Conservation (phyloP, 495 filamentous ascomycete genomes). For the Neurospora intermedia region DNA sequence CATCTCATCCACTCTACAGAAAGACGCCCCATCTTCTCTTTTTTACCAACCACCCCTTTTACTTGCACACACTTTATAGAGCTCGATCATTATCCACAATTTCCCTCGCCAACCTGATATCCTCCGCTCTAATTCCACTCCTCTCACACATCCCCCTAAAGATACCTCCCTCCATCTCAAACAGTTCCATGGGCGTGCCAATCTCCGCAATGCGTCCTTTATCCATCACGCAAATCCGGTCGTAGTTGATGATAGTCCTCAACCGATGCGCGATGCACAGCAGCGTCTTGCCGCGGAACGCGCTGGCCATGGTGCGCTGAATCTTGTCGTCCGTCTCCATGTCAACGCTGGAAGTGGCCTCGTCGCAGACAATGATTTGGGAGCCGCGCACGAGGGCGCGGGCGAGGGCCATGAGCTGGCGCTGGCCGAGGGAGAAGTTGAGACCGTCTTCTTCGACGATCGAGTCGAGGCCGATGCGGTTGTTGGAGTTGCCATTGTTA, state of each 20-base stretch:
- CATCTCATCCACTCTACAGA: neutral
- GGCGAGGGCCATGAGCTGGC: conserved; percentile 90
- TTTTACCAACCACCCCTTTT: neutral
- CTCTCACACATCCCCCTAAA: conserved; percentile 90
- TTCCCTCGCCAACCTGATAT: conserved; percentile 41
- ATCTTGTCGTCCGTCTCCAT: conserved; percentile 96
- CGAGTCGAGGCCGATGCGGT: conserved; percentile 70
- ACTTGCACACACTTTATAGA: neutral
- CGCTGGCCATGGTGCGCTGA: conserved; percentile 77
- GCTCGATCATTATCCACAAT: neutral
- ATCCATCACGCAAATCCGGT: conserved; percentile 95
- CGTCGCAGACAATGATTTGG: conserved; percentile 92
- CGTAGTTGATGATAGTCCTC: conserved; percentile 86
- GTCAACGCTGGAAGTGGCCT: conserved; percentile 86
- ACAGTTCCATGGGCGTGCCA: conserved; percentile 63
- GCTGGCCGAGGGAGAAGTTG: conserved; percentile 94
- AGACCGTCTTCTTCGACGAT: conserved; percentile 87
- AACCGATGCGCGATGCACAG: conserved; percentile 93
- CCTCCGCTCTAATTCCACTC: conserved; percentile 69
- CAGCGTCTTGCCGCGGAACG: conserved; percentile 80
- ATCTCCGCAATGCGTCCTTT: conserved; percentile 76
- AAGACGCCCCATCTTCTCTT: neutral
- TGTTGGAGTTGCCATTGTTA: conserved; percentile 1
- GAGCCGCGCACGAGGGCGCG: conserved; percentile 76
- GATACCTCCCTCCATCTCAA: conserved; percentile 50